phyloP scores from a whole-genome alignment of 192 early-diverging fungal species.

The Phlyctochytrium bullatum region DNA sequence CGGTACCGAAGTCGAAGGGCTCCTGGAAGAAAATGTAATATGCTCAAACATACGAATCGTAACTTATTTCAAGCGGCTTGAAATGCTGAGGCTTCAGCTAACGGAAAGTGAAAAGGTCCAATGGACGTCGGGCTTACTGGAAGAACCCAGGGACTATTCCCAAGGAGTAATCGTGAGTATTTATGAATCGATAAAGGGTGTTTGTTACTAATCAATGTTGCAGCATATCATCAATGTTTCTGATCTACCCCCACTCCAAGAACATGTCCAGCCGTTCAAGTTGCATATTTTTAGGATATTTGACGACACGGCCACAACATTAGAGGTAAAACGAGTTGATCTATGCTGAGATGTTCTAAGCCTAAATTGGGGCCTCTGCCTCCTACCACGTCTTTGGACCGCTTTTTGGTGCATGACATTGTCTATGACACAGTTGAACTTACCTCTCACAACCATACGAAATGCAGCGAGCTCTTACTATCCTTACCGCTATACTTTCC shows the following conservation, averaged over 20 bases:
- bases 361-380: slow-evolving; percentile 37
- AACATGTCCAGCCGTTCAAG: slow-evolving; percentile 22
- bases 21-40: no score
- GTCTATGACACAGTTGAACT: slow-evolving; percentile 76
- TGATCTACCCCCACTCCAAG: slow-evolving; percentile 17
- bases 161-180: no score
- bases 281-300: slow-evolving; percentile 44
- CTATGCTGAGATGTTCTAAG: slow-evolving; percentile 2
- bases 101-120: no score
- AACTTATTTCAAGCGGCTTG: no score
- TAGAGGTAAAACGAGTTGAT: slow-evolving; percentile 21
- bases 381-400: slow-evolving; percentile 33
- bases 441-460: slow-evolving; percentile 91
- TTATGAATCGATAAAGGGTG: no score
- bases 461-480: slow-evolving; percentile 75
- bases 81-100: no score
- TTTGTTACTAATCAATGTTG: no score
- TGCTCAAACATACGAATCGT: no score
- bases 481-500: slow-evolving; percentile 43
- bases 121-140: no score
- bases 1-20: no score
- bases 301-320: slow-evolving; percentile 37
- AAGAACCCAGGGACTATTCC: no score
- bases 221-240: slow-evolving; percentile 50
- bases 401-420: slow-evolving; percentile 79